Evolutionary conservation across 1,284 basidiomycete species (phyloP).

Genomic region (Farysia itapuensis): DNA sequence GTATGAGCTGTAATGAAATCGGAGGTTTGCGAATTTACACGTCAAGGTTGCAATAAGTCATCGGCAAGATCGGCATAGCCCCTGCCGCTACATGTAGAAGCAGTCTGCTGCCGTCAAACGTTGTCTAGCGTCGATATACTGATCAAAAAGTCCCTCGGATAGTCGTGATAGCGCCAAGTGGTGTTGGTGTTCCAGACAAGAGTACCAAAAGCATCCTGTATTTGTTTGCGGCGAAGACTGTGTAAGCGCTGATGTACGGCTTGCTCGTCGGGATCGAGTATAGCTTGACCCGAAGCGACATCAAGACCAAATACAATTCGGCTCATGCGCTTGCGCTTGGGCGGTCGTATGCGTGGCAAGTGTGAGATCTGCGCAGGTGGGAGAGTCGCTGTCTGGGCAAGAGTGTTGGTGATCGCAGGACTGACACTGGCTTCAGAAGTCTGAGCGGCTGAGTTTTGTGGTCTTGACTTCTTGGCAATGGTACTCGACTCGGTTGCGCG

Average conservation of each 20-base stretch:
- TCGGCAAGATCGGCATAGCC: too few relatives aligned
- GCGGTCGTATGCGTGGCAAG: not conserved
- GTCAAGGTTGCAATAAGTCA: too few relatives aligned
- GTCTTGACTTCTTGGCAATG: too few relatives aligned
- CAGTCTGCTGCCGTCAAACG: too few relatives aligned
- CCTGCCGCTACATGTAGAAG: too few relatives aligned
- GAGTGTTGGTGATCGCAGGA: not conserved
- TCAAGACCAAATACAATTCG: constrained; percentile 25
- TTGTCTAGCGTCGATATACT: constrained; percentile 13
- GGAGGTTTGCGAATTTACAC: too few relatives aligned
- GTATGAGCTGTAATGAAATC: too few relatives aligned
- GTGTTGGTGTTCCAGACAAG: constrained; percentile 17
- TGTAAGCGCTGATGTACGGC: constrained; percentile 15
- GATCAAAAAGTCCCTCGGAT: constrained; percentile 25
- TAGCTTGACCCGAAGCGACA: constrained; percentile 14
- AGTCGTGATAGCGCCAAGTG: constrained; percentile 19
- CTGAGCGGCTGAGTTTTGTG: not conserved
- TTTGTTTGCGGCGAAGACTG: constrained; percentile 9
- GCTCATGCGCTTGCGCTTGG: constrained; percentile 21
- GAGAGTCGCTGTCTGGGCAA: not conserved
- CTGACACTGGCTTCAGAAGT: not conserved
- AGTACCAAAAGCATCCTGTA: constrained; percentile 12
- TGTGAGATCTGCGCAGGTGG: too few relatives aligned
- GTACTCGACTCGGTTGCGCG: constrained; percentile 1
- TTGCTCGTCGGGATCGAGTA: constrained; percentile 12